phyloP scores from a whole-genome alignment of 2,329 filamentous ascomycete genomes.

The Fusarium foetens region DNA sequence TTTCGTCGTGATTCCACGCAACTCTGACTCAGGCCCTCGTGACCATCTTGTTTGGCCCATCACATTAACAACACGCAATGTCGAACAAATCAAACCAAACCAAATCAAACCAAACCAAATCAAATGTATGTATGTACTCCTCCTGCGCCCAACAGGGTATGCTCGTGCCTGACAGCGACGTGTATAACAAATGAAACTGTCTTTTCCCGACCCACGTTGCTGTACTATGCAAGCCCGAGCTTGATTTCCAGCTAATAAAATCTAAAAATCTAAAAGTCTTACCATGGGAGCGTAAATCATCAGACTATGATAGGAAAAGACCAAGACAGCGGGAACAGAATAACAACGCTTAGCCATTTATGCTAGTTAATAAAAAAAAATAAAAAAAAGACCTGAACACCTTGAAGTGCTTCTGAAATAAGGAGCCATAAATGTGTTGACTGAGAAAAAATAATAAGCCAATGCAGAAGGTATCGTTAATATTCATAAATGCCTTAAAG shows the following conservation, averaged over 20 bases:
- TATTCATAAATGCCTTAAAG: conserved; percentile 34
- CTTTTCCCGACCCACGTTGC: conserved; percentile 21
- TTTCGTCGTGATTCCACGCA: conserved; percentile 2
- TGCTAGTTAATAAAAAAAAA: conserved; percentile 3
- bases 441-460: not conserved
- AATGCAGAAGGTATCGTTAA: conserved; percentile 35
- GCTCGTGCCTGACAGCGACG: conserved; percentile 23
- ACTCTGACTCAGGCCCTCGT: not conserved
- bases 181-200: conserved; percentile 8
- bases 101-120: not conserved
- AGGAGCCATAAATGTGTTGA: not conserved
- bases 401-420: conserved; percentile 29
- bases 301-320: conserved; percentile 22
- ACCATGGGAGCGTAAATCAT: conserved; percentile 23
- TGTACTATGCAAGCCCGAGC: conserved; percentile 21
- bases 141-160: conserved; percentile 4
- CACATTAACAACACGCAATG: not conserved
- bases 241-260: conserved; percentile 18
- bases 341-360: conserved; percentile 8
- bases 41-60: not conserved
- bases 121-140: not conserved
- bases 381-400: conserved; percentile 27
- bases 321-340: not conserved
- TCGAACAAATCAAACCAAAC: not conserved
- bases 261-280: conserved; percentile 19